A percentile compares a stretch with the other conserved stretches of the same genome.
Evolutionary conservation across 805 yeast genomes (phyloP).

Genomic region (Sungouiozyma ichnusensis): DNA sequence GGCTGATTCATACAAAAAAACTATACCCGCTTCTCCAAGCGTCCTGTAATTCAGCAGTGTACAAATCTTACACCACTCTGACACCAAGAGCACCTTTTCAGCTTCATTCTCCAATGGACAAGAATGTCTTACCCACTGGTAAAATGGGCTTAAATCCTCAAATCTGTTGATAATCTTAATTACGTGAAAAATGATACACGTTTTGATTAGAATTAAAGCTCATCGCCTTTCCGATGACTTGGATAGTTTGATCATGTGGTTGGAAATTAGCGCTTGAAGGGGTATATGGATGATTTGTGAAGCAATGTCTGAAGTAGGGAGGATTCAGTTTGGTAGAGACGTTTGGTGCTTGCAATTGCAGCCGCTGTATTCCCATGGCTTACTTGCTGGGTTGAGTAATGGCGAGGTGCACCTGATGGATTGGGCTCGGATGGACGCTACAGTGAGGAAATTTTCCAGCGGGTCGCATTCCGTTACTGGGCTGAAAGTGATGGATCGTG

Average conservation of each 20-base stretch:
- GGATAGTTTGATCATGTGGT: background rate
- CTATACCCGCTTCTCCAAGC: too few species aligned
- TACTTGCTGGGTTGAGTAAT: slow-evolving; percentile 23
- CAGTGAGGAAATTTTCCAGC: slow-evolving; percentile 7
- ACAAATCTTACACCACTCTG: too few species aligned
- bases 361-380: slow-evolving; percentile 19
- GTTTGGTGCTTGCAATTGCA: slow-evolving; percentile 25
- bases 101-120: too few species aligned
- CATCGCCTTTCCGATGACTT: background rate
- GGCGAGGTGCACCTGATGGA: slow-evolving; percentile 24
- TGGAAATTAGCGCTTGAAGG: too few species aligned
- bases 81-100: too few species aligned
- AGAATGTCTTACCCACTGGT: too few species aligned
- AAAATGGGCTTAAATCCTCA: background rate
- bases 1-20: slow-evolving; percentile 38
- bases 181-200: background rate
- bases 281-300: background rate
- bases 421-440: slow-evolving; percentile 12
- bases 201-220: background rate
- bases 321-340: slow-evolving; percentile 12
- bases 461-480: slow-evolving; percentile 19
- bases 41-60: background rate
- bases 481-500: slow-evolving; percentile 18
- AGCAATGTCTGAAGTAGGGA: background rate
- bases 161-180: background rate